Conservation (phyloP, 768 basidiomycete species). For the Leccinum ochraceum region DNA sequence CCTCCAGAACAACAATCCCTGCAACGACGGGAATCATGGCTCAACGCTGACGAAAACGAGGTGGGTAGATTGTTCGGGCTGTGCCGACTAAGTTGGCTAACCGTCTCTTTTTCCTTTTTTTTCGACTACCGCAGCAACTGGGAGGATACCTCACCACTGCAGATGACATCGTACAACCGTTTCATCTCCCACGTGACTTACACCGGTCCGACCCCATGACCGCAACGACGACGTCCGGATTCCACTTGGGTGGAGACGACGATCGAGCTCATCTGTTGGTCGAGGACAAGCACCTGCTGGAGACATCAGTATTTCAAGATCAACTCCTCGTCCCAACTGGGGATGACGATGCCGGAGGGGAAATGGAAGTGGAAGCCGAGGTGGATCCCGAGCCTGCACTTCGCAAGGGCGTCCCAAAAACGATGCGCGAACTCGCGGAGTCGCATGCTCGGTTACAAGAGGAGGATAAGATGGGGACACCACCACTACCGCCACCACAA, state of each 20-base stretch:
- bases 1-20: constrained; percentile 2
- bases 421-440: constrained; percentile 67
- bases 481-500: constrained; percentile 28
- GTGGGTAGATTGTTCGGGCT: constrained; percentile 12
- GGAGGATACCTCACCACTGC: constrained; percentile 71
- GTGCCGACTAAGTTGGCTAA: constrained; percentile 10
- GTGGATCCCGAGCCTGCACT: constrained; percentile 15
- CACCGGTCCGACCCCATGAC: constrained; percentile 16
- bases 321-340: constrained; percentile 10
- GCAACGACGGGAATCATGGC: constrained; percentile 18
- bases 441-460: constrained; percentile 12
- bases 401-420: constrained; percentile 44
- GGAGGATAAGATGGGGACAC: not conserved
- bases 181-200: constrained; percentile 62
- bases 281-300: not conserved
- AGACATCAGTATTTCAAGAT: constrained; percentile 10
- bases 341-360: constrained; percentile 3
- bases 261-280: not conserved
- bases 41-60: constrained; percentile 25
- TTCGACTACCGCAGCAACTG: constrained; percentile 17
- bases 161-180: constrained; percentile 73
- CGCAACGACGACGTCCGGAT: constrained; percentile 11
- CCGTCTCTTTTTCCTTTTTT: constrained; percentile 1
- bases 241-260: not conserved
- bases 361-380: constrained; percentile 17